Conservation (phyloP, 805 yeast genomes). For the Kodamaea sagamina region DNA sequence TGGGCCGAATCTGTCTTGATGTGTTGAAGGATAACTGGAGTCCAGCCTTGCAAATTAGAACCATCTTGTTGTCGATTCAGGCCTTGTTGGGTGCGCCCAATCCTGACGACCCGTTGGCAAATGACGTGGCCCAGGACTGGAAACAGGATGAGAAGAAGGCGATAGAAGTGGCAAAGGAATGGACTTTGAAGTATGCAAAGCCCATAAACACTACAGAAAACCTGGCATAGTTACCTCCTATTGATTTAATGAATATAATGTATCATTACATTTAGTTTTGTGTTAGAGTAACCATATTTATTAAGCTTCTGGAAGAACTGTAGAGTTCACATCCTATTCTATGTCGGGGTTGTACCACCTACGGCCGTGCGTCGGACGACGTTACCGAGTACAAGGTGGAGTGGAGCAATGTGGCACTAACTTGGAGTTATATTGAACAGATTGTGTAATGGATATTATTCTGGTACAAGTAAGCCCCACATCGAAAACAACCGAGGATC, state of each 20-base stretch:
- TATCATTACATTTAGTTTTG: neutral
- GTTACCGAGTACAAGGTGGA: too few species aligned
- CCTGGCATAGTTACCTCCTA: too few species aligned
- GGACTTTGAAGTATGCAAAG: constrained; percentile 66
- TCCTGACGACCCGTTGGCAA: constrained; percentile 97
- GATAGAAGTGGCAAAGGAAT: constrained; percentile 72
- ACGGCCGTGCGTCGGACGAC: too few species aligned
- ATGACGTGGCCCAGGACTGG: constrained; percentile 98
- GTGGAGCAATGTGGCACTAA: too few species aligned
- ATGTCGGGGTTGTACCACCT: too few species aligned
- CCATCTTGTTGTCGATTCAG: constrained; percentile 86
- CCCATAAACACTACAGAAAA: neutral
- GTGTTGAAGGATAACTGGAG: constrained; percentile 96
- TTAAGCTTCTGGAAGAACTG: neutral
- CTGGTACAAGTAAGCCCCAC: too few species aligned
- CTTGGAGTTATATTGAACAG: too few species aligned
- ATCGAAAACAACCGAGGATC: too few species aligned
- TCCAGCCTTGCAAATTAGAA: constrained; percentile 94
- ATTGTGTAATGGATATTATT: too few species aligned
- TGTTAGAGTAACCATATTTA: neutral
- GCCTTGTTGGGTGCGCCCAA: constrained; percentile 94
- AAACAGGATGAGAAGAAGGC: constrained; percentile 81
- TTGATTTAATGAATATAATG: neutral
- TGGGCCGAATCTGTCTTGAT: constrained; percentile 94
- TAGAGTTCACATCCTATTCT: too few species aligned